These are phyloP conservation scores for Boletellus sp. DNA, from an alignment of 1,284 basidiomycete species.

Conservation along the genomic window DNA sequence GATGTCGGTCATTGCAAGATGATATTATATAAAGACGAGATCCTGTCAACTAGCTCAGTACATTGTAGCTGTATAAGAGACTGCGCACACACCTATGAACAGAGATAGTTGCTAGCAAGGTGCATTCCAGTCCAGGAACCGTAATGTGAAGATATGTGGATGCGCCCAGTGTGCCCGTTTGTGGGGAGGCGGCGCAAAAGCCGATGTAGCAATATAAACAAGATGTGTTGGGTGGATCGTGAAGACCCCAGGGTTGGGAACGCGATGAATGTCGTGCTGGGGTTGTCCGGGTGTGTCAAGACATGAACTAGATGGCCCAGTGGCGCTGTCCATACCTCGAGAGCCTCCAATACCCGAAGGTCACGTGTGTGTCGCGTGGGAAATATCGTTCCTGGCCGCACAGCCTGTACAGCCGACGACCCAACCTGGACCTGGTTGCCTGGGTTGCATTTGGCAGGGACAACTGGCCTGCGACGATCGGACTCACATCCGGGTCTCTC, in stretches of 20 bases:
- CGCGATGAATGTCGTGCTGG: slow-evolving; percentile 10
- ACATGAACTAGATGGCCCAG: slow-evolving; percentile 25
- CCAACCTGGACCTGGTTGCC: no score
- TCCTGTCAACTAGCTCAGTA: slow-evolving; percentile 13
- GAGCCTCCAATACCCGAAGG: slow-evolving; percentile 15
- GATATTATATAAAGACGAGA: slow-evolving; percentile 10
- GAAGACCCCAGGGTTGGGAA: slow-evolving; percentile 8
- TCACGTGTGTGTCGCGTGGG: slow-evolving; percentile 18
- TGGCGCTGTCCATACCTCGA: slow-evolving; percentile 4
- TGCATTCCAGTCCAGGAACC: slow-evolving; percentile 22
- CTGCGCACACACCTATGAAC: slow-evolving; percentile 21
- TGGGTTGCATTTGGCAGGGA: no score
- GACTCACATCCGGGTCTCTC: not conserved
- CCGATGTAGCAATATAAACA: slow-evolving; percentile 24
- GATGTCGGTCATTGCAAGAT: slow-evolving; percentile 22
- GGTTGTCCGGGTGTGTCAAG: slow-evolving; percentile 18
- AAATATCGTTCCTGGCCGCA: no score
- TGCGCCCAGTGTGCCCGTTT: slow-evolving; percentile 10
- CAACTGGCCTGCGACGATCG: no score
- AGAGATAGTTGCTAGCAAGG: slow-evolving; percentile 10
- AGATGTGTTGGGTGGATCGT: slow-evolving; percentile 20
- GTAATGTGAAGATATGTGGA: slow-evolving; percentile 9
- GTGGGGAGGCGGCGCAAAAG: slow-evolving; percentile 5
- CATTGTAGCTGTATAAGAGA: not conserved
- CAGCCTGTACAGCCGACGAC: no score